Evolutionary conservation across 371 early-diverging fungal species (phyloP).

Genomic region (Mortierella sp.): DNA sequence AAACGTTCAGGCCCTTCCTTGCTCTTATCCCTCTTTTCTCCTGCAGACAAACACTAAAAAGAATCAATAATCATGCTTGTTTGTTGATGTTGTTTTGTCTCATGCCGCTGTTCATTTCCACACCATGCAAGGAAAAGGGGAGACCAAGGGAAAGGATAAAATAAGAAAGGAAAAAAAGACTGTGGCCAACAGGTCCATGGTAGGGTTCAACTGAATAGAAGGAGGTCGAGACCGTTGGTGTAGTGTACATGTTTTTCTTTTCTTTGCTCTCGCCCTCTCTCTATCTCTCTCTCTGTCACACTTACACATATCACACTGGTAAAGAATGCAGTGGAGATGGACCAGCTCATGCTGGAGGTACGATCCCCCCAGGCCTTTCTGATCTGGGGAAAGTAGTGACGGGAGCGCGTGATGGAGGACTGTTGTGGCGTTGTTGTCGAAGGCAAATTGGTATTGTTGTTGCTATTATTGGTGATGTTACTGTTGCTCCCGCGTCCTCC

Average conservation of each 20-base stretch:
- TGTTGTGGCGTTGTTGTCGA: not conserved
- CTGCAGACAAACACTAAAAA: not conserved
- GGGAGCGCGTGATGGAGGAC: conserved; percentile 10
- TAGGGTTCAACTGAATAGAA: not conserved
- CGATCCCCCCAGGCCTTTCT: conserved; percentile 39
- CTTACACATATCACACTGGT: conserved; percentile 37
- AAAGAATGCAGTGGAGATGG: conserved; percentile 40
- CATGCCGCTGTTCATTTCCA: not conserved
- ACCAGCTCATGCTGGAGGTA: conserved; percentile 35
- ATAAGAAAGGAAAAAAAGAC: not conserved
- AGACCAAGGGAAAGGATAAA: not conserved
- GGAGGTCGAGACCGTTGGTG: conserved; percentile 1
- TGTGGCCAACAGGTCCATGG: not conserved
- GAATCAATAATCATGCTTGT: not conserved
- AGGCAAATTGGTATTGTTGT: not conserved
- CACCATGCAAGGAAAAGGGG: not conserved
- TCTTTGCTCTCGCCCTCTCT: too few relatives aligned
- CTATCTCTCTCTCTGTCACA: not conserved
- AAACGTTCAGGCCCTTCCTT: not conserved
- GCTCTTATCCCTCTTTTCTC: not conserved
- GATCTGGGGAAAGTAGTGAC: conserved; percentile 33
- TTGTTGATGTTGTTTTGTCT: conserved; percentile 10
- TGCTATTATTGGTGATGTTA: not conserved
- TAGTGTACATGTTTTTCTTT: not conserved
- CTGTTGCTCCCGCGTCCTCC: not conserved